These are phyloP conservation scores for Paramecium sexaurelia DNA, from an alignment of 73 alveolate species.

Conservation along the genomic window DNA sequence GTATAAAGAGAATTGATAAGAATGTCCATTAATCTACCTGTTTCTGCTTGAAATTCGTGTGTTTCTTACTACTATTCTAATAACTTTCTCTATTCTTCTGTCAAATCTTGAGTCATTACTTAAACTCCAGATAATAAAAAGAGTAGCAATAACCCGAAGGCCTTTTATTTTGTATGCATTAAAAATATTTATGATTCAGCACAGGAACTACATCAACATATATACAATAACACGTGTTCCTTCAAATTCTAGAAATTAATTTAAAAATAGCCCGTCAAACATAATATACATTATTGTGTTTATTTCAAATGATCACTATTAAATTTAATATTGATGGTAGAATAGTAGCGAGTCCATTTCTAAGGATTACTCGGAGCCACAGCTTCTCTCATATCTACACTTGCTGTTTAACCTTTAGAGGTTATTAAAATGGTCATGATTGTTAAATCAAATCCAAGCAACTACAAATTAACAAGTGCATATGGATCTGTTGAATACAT, in stretches of 20 bases:
- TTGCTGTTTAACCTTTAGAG: conserved; percentile 47
- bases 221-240: conserved; percentile 21
- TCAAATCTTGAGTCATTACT: conserved; percentile 44
- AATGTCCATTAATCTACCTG: conserved; percentile 98
- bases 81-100: conserved; percentile 29
- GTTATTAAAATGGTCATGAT: conserved; percentile 61
- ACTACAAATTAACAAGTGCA: not conserved
- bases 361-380: conserved; percentile 26
- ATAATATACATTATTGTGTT: not conserved
- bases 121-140: not conserved
- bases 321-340: not conserved
- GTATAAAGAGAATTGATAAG: conserved; percentile 97
- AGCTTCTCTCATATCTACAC: not conserved
- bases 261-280: not conserved
- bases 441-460: not conserved
- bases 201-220: not conserved
- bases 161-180: not conserved
- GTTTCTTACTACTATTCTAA: conserved; percentile 62
- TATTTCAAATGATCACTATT: not conserved
- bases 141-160: not conserved
- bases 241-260: not conserved
- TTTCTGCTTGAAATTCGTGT: conserved; percentile 96
- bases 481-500: conserved; percentile 43
- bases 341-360: not conserved
- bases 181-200: not conserved